These are phyloP conservation scores for Sporothrix variecibatus DNA, from an alignment of 2,329 filamentous ascomycete species.

Conservation along the genomic window DNA sequence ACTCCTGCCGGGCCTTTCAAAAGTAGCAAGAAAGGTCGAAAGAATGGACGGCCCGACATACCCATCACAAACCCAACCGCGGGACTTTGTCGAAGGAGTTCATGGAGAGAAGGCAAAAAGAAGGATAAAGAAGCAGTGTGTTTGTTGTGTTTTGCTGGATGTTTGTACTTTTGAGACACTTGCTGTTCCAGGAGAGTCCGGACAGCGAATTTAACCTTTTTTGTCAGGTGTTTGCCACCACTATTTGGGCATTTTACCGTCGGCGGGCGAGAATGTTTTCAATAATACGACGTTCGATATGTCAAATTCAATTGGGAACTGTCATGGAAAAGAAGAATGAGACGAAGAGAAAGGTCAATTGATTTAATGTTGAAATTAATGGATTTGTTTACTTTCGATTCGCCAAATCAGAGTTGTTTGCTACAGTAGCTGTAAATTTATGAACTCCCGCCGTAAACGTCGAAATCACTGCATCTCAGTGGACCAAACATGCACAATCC, in stretches of 20 bases:
- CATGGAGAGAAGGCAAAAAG: not conserved
- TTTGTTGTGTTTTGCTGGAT: not conserved
- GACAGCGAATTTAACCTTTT: conserved; percentile 7
- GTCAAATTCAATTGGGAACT: too few species aligned
- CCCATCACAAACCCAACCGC: not conserved
- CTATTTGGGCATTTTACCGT: not conserved
- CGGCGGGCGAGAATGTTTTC: not conserved
- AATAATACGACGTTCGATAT: too few species aligned
- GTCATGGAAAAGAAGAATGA: not conserved
- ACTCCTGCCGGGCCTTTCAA: not conserved
- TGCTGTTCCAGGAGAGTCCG: not conserved
- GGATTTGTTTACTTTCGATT: not conserved
- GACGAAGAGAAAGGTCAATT: not conserved
- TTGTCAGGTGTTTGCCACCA: not conserved
- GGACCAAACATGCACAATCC: not conserved
- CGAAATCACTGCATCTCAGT: not conserved
- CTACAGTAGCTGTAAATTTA: not conserved
- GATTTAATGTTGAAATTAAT: too few species aligned
- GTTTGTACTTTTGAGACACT: not conserved
- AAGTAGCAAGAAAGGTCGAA: not conserved
- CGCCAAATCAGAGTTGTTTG: too few species aligned
- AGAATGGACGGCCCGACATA: not conserved
- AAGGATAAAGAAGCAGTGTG: not conserved
- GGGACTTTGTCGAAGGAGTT: not conserved
- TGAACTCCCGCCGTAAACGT: not conserved